phyloP scores from a whole-genome alignment of 257 asterid species.

The Lithospermum erythrorhizon region DNA sequence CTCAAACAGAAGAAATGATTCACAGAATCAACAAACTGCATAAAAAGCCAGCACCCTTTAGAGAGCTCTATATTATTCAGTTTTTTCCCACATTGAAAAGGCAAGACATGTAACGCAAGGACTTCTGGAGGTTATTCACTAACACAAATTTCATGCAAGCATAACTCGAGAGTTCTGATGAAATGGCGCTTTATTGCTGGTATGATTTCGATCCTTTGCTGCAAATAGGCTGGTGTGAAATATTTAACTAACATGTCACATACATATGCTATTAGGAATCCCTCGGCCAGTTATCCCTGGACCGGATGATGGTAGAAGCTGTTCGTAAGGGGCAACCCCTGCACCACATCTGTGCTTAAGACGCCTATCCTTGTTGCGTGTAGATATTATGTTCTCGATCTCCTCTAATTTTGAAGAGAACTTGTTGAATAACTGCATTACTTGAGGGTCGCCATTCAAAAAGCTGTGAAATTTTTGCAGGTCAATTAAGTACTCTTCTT shows the following conservation, averaged over 20 bases:
- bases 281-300: slow-evolving; percentile 82
- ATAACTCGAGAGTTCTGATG: no score
- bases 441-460: slow-evolving; percentile 48
- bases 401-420: slow-evolving; percentile 49
- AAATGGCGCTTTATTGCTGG: no score
- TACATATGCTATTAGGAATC: slow-evolving; percentile 76
- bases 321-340: slow-evolving; percentile 79
- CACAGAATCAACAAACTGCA: no score
- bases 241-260: slow-evolving; percentile 17
- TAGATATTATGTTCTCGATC: slow-evolving; percentile 49
- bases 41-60: no score
- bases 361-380: slow-evolving; percentile 37
- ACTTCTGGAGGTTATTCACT: no score
- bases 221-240: no score
- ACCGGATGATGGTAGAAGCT: slow-evolving; percentile 59
- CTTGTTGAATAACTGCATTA: slow-evolving; percentile 33
- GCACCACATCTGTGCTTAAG: slow-evolving; percentile 71
- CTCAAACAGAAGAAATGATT: no score
- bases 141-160: no score
- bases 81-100: no score
- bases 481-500: slow-evolving; percentile 66
- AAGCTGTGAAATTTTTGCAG: slow-evolving; percentile 48
- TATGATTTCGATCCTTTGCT: no score
- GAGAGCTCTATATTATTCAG: no score
- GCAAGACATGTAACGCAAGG: no score